Base-by-base conservation (phyloP, 2,329 filamentous ascomycete genomes). In the Aspergillus fructus region DNA sequence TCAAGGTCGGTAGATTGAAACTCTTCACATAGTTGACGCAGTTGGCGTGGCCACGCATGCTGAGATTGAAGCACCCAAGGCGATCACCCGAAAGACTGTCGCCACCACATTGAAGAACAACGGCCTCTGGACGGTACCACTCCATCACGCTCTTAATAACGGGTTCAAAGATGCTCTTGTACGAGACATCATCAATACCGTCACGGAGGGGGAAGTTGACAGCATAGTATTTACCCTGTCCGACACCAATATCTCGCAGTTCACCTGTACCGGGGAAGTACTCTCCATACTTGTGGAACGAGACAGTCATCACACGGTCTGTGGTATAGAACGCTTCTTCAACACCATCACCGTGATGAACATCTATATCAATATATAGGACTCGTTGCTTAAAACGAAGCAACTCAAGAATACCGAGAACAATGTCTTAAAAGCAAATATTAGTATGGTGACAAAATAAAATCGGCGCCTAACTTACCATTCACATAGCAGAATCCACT, bases 401-500 rank as follows among this genome's bases (percentile, higher is more conserved):
- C 39, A 88, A 78, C 67, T 88, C 84, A 56, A 87, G 81, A 63
- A 88, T 88, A 45, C 84, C 85, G 37, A 88, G 81, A 17, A 88
- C 85, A 64, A 88, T 88, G 66, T 88, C 85, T 85, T 13, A 17
- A 11, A 11, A 11, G 8, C 2, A 13, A 19, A 30, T 24, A 24
- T 53, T 39, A 54, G 64, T 19, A 34, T 11, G 46, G 56, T 70
- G 8, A 37, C 37, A 47, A 34, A 34, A 47, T 2, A 34, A 30
- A 30, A 17, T 23, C 13, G n/a, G 21, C 37, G 9, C 17, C 12
- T 30, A n/a, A 50, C 66, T 59, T 68, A 77, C 74, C 93, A 74
- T 99, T 99, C 78, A 97, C 93, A 76, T 99, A 99, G 77, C 94
- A 99, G 74, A 99, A 99, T 0, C 94, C 94, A 47, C 90, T 94